These are phyloP conservation scores for Erythrophleum fordii DNA, from an alignment of 306 rosid genomes.

Conservation along the genomic window DNA sequence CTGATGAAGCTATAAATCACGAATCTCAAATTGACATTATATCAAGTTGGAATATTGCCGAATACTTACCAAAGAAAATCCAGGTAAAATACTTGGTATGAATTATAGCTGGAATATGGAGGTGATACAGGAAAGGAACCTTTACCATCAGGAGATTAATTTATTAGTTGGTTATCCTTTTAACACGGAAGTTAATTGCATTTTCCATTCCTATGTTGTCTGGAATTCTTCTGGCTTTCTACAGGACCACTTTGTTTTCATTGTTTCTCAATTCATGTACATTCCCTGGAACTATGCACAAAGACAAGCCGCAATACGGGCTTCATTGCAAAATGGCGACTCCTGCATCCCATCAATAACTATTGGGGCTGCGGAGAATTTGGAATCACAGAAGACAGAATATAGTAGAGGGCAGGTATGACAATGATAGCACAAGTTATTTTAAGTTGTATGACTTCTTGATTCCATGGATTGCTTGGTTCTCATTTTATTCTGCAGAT, in stretches of 20 bases:
- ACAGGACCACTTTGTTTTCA: slow-evolving; percentile 85
- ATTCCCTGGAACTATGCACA: slow-evolving; percentile 86
- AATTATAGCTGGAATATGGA: slow-evolving; percentile 15
- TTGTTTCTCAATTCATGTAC: slow-evolving; percentile 86
- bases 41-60: slow-evolving; percentile 92
- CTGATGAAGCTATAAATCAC: slow-evolving; percentile 57
- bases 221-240: slow-evolving; percentile 36
- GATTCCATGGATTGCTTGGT: slow-evolving; percentile 35
- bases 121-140: slow-evolving; percentile 32
- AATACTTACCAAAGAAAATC: slow-evolving; percentile 75
- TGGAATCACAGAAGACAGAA: slow-evolving; percentile 71
- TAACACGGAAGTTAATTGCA: slow-evolving; percentile 24
- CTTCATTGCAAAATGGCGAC: slow-evolving; percentile 60
- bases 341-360: slow-evolving; percentile 80
- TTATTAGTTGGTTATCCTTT: slow-evolving; percentile 28
- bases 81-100: slow-evolving; percentile 56
- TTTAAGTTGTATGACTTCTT: slow-evolving; percentile 30
- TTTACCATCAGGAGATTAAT: slow-evolving; percentile 7
- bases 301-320: slow-evolving; percentile 65
- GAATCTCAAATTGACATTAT: slow-evolving; percentile 79
- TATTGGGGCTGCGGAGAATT: slow-evolving; percentile 71
- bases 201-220: slow-evolving; percentile 29
- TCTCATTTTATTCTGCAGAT: slow-evolving; percentile 61
- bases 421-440: slow-evolving; percentile 36
- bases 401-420: slow-evolving; percentile 80